Conservation (phyloP, 1,139 yeast species). For the Candida sanyaensis region DNA sequence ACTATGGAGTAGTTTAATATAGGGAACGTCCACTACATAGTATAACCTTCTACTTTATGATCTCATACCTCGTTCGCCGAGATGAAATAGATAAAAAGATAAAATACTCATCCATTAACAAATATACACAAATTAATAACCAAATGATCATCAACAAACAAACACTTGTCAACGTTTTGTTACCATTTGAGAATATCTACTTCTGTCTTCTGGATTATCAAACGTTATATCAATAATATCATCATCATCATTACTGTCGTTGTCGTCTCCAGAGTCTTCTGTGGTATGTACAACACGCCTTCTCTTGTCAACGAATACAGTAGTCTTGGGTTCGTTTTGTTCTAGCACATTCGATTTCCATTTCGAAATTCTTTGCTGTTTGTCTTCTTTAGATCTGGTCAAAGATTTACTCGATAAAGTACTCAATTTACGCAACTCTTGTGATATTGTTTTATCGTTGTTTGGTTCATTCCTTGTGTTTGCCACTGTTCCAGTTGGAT, state of each 20-base stretch:
- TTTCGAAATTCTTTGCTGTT: constrained; percentile 17
- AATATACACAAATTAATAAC: too few relatives aligned
- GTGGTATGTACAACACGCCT: constrained; percentile 6
- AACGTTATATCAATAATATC: constrained; percentile 23
- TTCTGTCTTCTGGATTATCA: constrained; percentile 9
- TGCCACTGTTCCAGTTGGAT: constrained; percentile 36
- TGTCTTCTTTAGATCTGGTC: constrained; percentile 21
- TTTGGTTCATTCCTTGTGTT: constrained; percentile 13
- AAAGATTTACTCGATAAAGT: constrained; percentile 20
- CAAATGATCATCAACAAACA: too few relatives aligned
- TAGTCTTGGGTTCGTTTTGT: constrained; percentile 5
- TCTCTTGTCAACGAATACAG: constrained; percentile 5
- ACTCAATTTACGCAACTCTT: constrained; percentile 29
- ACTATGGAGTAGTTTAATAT: too few relatives aligned
- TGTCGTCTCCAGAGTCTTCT: constrained; percentile 1
- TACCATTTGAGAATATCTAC: constrained; percentile 6
- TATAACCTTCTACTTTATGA: too few relatives aligned
- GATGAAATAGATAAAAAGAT: too few relatives aligned
- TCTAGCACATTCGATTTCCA: constrained; percentile 23
- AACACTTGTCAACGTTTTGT: background rate
- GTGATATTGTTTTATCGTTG: constrained; percentile 16
- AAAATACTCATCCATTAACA: too few relatives aligned
- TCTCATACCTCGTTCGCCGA: too few relatives aligned
- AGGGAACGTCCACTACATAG: too few relatives aligned
- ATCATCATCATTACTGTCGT: constrained; percentile 9